phyloP scores from a whole-genome alignment of 2,329 filamentous ascomycete genomes.

The Microdochium nivale region DNA sequence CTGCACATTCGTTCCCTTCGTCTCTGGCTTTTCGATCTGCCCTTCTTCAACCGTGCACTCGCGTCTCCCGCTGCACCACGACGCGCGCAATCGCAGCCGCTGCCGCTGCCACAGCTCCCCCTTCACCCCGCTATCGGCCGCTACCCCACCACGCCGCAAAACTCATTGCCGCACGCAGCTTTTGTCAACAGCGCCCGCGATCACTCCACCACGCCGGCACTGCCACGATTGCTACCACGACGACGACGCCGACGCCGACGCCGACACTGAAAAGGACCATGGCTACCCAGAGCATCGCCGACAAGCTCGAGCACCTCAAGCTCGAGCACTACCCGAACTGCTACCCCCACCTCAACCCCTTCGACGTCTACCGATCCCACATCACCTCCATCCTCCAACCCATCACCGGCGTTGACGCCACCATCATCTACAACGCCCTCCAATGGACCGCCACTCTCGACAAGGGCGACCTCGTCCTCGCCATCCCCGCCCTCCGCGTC shows the following conservation, averaged over 20 bases:
- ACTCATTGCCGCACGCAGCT: neutral
- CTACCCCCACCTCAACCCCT: slow-evolving; percentile 62
- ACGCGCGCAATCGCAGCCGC: neutral
- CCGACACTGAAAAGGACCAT: slow-evolving; percentile 11
- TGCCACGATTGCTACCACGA: neutral
- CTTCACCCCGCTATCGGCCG: neutral
- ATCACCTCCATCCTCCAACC: slow-evolving; percentile 60
- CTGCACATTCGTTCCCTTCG: neutral
- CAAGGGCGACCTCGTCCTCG: slow-evolving; percentile 73
- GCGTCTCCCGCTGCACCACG: neutral
- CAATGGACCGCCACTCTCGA: slow-evolving; percentile 74
- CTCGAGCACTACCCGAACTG: slow-evolving; percentile 42
- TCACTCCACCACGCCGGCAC: neutral
- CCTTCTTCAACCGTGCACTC: neutral
- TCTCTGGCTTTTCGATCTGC: neutral
- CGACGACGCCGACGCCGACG: neutral
- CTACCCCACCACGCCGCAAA: neutral
- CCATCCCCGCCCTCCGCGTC: slow-evolving; percentile 70
- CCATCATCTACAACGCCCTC: slow-evolving; percentile 65
- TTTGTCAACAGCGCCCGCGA: neutral
- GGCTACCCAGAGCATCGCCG: slow-evolving; percentile 11
- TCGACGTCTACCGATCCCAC: slow-evolving; percentile 73
- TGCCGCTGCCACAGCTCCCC: neutral
- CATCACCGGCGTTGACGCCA: slow-evolving; percentile 61
- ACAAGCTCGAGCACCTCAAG: slow-evolving; percentile 13